These are phyloP conservation scores for Kokia cookei DNA, from an alignment of 441 rosid genomes.

Conservation along the genomic window DNA sequence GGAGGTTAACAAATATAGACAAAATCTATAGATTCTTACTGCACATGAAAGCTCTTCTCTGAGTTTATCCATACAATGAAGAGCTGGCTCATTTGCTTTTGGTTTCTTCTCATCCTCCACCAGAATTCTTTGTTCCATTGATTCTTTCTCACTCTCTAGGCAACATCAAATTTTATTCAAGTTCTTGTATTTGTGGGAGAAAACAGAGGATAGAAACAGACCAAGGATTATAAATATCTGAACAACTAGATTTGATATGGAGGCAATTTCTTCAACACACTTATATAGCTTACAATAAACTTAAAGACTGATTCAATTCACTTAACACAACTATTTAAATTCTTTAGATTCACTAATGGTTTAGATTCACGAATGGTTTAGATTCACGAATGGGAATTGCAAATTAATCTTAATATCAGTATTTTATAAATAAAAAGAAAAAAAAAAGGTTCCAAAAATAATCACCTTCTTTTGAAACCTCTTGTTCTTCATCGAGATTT, in stretches of 20 bases:
- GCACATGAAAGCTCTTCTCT: slow-evolving; percentile 94
- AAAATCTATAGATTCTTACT: slow-evolving; percentile 33
- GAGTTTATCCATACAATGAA: slow-evolving; percentile 75
- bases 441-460: slow-evolving; percentile 1
- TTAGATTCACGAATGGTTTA: too few species aligned
- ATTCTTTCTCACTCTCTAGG: slow-evolving; percentile 31
- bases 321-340: too few species aligned
- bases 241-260: too few species aligned
- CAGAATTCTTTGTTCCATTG: slow-evolving; percentile 13
- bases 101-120: slow-evolving; percentile 23
- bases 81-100: slow-evolving; percentile 21
- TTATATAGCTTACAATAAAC: too few species aligned
- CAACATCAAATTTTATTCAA: background rate
- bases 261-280: too few species aligned
- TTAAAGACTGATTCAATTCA: too few species aligned
- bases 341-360: too few species aligned
- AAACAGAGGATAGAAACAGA: too few species aligned
- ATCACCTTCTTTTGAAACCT: slow-evolving; percentile 37
- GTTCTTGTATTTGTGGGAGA: too few species aligned
- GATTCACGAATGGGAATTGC: too few species aligned
- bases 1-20: background rate
- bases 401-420: background rate
- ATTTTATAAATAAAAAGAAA: slow-evolving; percentile 5
- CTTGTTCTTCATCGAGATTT: slow-evolving; percentile 53
- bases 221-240: too few species aligned